phyloP scores from a whole-genome alignment of 345 rosid genomes.

The Eucalyptus paniculata region DNA sequence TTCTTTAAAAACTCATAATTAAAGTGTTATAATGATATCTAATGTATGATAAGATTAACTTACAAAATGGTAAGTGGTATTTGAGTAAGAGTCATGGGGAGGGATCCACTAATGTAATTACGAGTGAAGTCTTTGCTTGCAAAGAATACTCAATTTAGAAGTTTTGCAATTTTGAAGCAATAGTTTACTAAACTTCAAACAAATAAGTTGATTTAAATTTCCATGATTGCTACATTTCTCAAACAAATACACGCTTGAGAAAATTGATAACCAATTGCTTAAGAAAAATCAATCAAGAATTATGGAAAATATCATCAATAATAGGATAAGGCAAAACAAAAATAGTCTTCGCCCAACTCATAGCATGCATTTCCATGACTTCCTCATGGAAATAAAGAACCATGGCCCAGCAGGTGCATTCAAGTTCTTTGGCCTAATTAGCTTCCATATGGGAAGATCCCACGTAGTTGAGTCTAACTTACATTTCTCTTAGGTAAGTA shows the following conservation, averaged over 20 bases:
- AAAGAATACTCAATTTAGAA: background rate
- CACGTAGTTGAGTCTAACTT: constrained; percentile 1
- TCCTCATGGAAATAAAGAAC: background rate
- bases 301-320: background rate
- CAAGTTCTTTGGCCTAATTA: background rate
- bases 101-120: constrained; percentile 60
- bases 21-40: background rate
- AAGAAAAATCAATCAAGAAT: background rate
- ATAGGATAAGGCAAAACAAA: background rate
- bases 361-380: background rate
- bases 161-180: background rate
- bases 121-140: constrained; percentile 52
- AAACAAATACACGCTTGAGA: background rate
- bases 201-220: background rate
- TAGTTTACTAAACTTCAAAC: background rate
- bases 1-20: background rate
- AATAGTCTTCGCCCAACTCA: background rate
- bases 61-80: constrained; percentile 47
- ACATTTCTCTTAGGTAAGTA: constrained; percentile 37
- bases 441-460: background rate
- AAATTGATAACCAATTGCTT: background rate
- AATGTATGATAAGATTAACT: background rate
- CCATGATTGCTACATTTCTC: background rate
- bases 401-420: background rate
- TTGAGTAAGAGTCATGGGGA: constrained; percentile 38